Evolutionary conservation across 768 basidiomycete genomes (phyloP).

Genomic region (Tricholoma sp.): DNA sequence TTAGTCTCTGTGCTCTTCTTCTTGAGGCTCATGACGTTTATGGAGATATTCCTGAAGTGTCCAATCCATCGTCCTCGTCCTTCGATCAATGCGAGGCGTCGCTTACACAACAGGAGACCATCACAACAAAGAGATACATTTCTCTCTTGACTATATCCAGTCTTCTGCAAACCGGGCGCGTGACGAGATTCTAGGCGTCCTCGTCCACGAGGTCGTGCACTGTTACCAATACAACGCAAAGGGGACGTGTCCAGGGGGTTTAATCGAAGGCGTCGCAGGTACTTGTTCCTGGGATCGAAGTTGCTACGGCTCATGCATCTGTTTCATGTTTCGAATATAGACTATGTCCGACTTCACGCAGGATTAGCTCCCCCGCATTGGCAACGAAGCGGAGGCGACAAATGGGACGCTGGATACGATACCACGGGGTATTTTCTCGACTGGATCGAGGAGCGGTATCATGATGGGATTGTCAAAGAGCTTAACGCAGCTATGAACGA

Average conservation of each 20-base stretch:
- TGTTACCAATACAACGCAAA: slow-evolving; percentile 68
- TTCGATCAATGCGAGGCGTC: slow-evolving; percentile 64
- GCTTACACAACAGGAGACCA: slow-evolving; percentile 58
- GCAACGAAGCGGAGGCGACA: slow-evolving; percentile 39
- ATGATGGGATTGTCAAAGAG: slow-evolving; percentile 47
- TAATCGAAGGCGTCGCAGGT: slow-evolving; percentile 83
- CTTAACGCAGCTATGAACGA: slow-evolving; percentile 54
- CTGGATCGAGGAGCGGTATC: slow-evolving; percentile 55
- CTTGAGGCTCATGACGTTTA: neutral
- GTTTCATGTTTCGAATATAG: slow-evolving; percentile 25
- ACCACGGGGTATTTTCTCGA: slow-evolving; percentile 71
- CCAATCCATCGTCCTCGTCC: slow-evolving; percentile 47
- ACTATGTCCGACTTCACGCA: slow-evolving; percentile 65
- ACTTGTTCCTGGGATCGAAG: slow-evolving; percentile 5
- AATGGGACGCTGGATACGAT: slow-evolving; percentile 77
- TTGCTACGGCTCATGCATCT: neutral
- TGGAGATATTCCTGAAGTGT: slow-evolving; percentile 33
- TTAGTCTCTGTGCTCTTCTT: slow-evolving; percentile 15
- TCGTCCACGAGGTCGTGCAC: slow-evolving; percentile 75
- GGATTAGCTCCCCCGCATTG: slow-evolving; percentile 67
- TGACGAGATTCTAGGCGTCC: slow-evolving; percentile 67
- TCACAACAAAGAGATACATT: slow-evolving; percentile 67
- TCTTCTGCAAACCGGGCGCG: slow-evolving; percentile 33
- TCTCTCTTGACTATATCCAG: slow-evolving; percentile 62
- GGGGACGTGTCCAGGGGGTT: slow-evolving; percentile 58